Evolutionary conservation across 768 basidiomycete genomes (phyloP).

Genomic region (Rhizopogon vesiculosus): DNA sequence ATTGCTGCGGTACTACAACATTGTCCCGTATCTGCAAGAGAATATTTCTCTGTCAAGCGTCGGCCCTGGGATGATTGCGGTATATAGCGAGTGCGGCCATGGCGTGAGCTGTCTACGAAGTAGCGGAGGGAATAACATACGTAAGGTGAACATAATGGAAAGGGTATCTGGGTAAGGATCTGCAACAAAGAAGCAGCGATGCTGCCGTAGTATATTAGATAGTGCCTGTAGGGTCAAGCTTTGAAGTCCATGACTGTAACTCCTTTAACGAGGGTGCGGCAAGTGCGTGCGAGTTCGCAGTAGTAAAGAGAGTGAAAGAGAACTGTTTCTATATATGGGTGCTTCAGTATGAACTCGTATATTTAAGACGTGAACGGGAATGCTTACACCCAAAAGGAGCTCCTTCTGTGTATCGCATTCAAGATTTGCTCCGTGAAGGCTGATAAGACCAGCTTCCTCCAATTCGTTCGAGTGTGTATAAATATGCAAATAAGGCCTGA

Average conservation of each 20-base stretch:
- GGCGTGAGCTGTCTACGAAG: neutral
- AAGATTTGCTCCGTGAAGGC: conserved; percentile 78
- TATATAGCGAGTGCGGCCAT: neutral
- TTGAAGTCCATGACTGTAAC: conserved; percentile 77
- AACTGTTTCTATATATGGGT: conserved; percentile 57
- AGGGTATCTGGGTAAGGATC: conserved; percentile 7
- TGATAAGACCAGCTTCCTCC: conserved; percentile 80
- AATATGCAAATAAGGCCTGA: conserved; percentile 85
- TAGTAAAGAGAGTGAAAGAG: conserved; percentile 88
- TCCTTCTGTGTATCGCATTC: conserved; percentile 87
- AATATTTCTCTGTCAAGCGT: neutral
- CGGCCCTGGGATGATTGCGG: neutral
- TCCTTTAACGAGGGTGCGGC: conserved; percentile 81
- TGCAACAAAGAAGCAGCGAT: neutral
- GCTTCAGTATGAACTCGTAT: conserved; percentile 1
- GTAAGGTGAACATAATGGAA: conserved; percentile 23
- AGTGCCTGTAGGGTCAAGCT: conserved; percentile 78
- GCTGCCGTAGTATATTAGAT: conserved; percentile 28
- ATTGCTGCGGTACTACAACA: neutral
- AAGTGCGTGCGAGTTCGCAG: conserved; percentile 88
- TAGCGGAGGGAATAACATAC: neutral
- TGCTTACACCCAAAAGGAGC: conserved; percentile 74
- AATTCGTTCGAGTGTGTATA: conserved; percentile 82
- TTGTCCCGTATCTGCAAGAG: neutral
- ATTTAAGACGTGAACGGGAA: neutral